Evolutionary conservation across 2,329 filamentous ascomycete genomes (phyloP).

Genomic region (Cercospora sp.): DNA sequence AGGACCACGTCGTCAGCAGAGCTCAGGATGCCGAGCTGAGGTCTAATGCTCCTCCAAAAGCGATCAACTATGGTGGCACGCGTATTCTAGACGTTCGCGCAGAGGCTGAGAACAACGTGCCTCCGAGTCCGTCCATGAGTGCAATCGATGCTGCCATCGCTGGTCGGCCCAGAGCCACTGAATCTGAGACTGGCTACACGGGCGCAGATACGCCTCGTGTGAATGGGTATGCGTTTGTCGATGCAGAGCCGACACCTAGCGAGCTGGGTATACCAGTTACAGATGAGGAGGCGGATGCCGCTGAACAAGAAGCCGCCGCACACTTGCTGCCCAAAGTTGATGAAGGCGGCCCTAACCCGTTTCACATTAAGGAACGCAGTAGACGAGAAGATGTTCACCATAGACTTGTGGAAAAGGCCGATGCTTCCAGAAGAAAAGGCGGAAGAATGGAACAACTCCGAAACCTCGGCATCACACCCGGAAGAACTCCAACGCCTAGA

Average conservation of each 20-base stretch:
- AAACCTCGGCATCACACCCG: slow-evolving; percentile 43
- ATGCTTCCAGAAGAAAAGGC: slow-evolving; percentile 68
- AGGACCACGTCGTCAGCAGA: slow-evolving; percentile 58
- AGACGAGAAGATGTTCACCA: slow-evolving; percentile 80
- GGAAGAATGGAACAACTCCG: slow-evolving; percentile 44
- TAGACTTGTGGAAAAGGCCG: slow-evolving; percentile 80
- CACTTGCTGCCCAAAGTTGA: slow-evolving; percentile 50
- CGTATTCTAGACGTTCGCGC: slow-evolving; percentile 55
- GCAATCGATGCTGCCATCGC: slow-evolving; percentile 82
- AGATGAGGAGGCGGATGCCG: slow-evolving; percentile 38
- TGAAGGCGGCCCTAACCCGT: slow-evolving; percentile 69
- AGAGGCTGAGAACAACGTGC: slow-evolving; percentile 44
- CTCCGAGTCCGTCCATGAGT: slow-evolving; percentile 79
- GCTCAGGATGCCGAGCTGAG: slow-evolving; percentile 67
- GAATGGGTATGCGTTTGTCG: slow-evolving; percentile 92
- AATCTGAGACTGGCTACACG: slow-evolving; percentile 60
- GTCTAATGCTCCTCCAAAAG: slow-evolving; percentile 74
- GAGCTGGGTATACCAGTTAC: slow-evolving; percentile 54
- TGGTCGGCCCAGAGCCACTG: slow-evolving; percentile 64
- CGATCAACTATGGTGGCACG: slow-evolving; percentile 81
- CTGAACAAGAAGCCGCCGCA: slow-evolving; percentile 41
- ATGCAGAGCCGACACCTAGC: slow-evolving; percentile 66
- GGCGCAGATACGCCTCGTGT: slow-evolving; percentile 83
- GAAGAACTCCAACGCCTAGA: slow-evolving; percentile 64
- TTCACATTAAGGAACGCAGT: slow-evolving; percentile 73